Conservation (phyloP, 495 filamentous ascomycete species). For the Oidiodendron maius region DNA sequence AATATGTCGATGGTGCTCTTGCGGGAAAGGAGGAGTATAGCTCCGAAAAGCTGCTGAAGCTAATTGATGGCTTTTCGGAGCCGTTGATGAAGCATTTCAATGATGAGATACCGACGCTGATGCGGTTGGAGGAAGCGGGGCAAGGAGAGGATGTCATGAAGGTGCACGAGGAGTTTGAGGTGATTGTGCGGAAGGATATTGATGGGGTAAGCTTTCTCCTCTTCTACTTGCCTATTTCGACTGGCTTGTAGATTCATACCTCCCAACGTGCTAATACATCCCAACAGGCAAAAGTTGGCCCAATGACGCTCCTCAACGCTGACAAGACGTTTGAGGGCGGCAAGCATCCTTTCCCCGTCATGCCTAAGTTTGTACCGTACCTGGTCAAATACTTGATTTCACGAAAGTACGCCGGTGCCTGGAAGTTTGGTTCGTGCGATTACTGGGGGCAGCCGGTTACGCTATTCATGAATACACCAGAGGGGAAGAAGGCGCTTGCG, state of each 20-base stretch:
- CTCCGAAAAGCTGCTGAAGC: not conserved
- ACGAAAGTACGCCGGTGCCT: conserved; percentile 4
- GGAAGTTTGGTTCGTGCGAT: conserved; percentile 3
- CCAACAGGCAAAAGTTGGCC: not conserved
- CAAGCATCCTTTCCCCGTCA: conserved; percentile 2
- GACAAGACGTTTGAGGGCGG: conserved; percentile 2
- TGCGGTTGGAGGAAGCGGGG: conserved; percentile 1
- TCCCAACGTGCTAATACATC: not conserved
- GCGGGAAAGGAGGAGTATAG: conserved; percentile 2
- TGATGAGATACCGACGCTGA: conserved; percentile 4
- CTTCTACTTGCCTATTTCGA: not conserved
- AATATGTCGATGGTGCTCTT: conserved; percentile 1
- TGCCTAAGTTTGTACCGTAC: conserved; percentile 4
- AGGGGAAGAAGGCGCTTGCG: too few relatives aligned
- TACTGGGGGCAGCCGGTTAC: too few relatives aligned
- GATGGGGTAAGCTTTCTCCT: not conserved
- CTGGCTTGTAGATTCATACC: too few relatives aligned
- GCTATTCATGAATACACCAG: too few relatives aligned
- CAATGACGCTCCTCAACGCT: conserved; percentile 4
- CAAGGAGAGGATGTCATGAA: conserved; percentile 4
- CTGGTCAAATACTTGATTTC: conserved; percentile 1
- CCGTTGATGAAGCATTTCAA: conserved; percentile 5
- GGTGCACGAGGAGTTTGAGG: conserved; percentile 6
- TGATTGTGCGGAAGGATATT: conserved; percentile 7
- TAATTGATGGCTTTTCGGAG: conserved; percentile 6